Base-by-base conservation (phyloP, 2,329 filamentous ascomycete genomes). In the Elsinoe batatas region DNA sequence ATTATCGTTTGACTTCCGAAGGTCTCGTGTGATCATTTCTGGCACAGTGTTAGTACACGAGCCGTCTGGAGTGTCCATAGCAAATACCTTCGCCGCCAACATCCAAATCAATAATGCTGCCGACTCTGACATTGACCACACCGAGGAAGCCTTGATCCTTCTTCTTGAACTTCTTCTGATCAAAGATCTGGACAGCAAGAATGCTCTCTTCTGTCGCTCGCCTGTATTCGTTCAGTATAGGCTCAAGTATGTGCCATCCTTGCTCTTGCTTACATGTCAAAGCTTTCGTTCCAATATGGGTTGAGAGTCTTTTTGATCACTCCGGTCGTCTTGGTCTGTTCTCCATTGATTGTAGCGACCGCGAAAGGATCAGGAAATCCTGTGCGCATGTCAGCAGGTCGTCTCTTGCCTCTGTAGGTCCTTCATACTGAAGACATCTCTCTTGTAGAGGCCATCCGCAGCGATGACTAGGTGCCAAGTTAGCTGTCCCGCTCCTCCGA, bases 101-200 rank as follows among this genome's bases (percentile, higher is more conserved):
- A 60, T 88, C 85, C 61, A 98, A 76, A 69, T 96, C 91, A 64
- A 98, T 89, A 37, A 93, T 87, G 77, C 94, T 91, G 64, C 93
- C 93, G 63, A 98, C 86, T 58, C 91, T 85, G 64, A 98, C 87
- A 70, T 98, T 98, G 67, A 98, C 96, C 55, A 98, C 93, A 57
- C 93, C 93, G 5, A 98, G 79, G 68, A 98, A 98, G 7, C 93
- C 93, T 71, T 98, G 93, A 65, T 98, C 93, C 89, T 97, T 98
- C 82, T 98, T 98, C 79, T 98, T 98, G 76, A 98, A 98, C 76
- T 98, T 98, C 78, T 96, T 96, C 74, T 98, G 93, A 72, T 98
- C 93, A 69, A 98, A 98, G 56, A 98, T 95, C 69, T 98, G 93
- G 46, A 98, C 91, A 6, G 93, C 93, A 47, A 98, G 79, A 67